Evolutionary conservation across 495 filamentous ascomycete species (phyloP), one percentile per base, ranked within the genome.

Genomic region (Neurospora tetrasperma): DNA sequence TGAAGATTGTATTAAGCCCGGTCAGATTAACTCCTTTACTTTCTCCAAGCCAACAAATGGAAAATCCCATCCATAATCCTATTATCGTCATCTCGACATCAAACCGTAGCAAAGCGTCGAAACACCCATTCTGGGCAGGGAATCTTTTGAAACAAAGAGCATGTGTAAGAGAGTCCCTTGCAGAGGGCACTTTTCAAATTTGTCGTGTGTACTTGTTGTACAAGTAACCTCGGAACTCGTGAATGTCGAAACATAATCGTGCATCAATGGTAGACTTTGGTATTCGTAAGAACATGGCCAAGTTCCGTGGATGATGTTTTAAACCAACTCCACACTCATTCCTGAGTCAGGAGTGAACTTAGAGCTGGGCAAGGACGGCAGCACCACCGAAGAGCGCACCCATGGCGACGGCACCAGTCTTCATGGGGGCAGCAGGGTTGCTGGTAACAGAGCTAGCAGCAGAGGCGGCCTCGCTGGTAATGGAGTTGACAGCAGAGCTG

Each of bases 361-460:
- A 82, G 38, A 82, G 18, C 70, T 79, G 76, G 18, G 71, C 80
- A 54, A 79, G 20, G 16, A 81, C 72, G 9, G 77, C 81, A 16
- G 75, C 80, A 72, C 77, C 81, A 18, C 82, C 83, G 14, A 83
- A 75, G 12, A 85, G 72, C 42, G 78, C 81, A 39, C 79, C 83
- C 12, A 82, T 42, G 12, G 76, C 83, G 10, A 84, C 62, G 38
- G 78, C 82, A 41, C 74, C 83, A 9, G 80, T 83, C 75, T 75
- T 76, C 41, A 73, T 40, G 6, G 79, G 73, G n/a, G 73, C 75
- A 20, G 54, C 54, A 66, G 54, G 54, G 54, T 66, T 66, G 35
- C 41, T 54, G 23, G 31, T 59, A 20, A 20, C 44, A n/a, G 42
- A 35, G 41, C 14, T 35, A 31, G 35, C 39, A 31, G 23, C 40